A percentile compares a stretch with the other conserved stretches of the same genome.
Evolutionary conservation across 2,329 filamentous ascomycete species (phyloP).

Genomic region (Aspergillus sp.): DNA sequence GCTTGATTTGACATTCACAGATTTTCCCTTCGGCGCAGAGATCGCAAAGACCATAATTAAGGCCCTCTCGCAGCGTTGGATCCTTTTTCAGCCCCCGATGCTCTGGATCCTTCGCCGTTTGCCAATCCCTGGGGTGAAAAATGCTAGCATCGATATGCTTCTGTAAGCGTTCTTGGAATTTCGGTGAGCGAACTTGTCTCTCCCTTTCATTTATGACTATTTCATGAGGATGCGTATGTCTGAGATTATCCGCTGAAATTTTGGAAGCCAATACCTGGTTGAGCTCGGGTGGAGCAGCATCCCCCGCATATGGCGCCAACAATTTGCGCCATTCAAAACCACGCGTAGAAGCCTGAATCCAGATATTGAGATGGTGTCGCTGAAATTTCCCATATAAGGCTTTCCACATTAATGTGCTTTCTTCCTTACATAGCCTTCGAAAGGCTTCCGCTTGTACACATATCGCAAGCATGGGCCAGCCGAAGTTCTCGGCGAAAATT

Average conservation of each 20-base stretch:
- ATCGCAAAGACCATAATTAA: slow-evolving; percentile 20
- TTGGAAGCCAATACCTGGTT: neutral
- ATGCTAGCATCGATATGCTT: slow-evolving; percentile 16
- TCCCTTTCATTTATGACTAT: slow-evolving; percentile 7
- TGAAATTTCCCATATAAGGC: slow-evolving; percentile 19
- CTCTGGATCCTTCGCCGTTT: neutral
- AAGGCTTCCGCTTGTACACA: slow-evolving; percentile 31
- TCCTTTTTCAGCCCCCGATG: slow-evolving; percentile 1
- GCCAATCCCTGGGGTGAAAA: slow-evolving; percentile 14
- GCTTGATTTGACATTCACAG: slow-evolving; percentile 26
- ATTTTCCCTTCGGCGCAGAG: slow-evolving; percentile 16
- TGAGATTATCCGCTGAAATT: neutral
- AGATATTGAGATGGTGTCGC: slow-evolving; percentile 25
- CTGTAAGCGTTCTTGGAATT: slow-evolving; percentile 16
- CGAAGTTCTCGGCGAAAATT: slow-evolving; percentile 16
- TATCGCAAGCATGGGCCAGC: slow-evolving; percentile 32
- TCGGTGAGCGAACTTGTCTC: slow-evolving; percentile 7
- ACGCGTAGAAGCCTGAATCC: slow-evolving; percentile 28
- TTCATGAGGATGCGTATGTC: slow-evolving; percentile 19
- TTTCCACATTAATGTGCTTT: slow-evolving; percentile 18
- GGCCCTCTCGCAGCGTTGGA: slow-evolving; percentile 18
- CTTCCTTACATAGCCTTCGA: slow-evolving; percentile 13
- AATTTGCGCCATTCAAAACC: slow-evolving; percentile 28
- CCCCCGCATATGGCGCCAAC: slow-evolving; percentile 15
- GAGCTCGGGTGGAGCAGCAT: slow-evolving; percentile 6